Evolutionary conservation across 345 rosid species (phyloP).

Genomic region (Linum trigynum): DNA sequence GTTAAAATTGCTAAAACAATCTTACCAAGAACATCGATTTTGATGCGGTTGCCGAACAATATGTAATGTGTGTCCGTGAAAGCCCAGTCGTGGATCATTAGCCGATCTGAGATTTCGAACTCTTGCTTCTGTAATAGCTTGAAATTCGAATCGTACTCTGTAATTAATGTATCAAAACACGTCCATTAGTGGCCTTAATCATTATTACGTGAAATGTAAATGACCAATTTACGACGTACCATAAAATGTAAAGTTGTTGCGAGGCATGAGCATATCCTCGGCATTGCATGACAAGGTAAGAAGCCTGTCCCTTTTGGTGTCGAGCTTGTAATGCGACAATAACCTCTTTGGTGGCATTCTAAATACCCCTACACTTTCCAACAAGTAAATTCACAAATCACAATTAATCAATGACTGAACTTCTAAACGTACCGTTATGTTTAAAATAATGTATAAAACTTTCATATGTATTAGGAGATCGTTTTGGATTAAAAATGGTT

Average conservation of each 20-base stretch:
- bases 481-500: too few species aligned
- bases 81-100: constrained; percentile 98
- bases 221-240: constrained; percentile 26
- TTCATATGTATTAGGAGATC: too few species aligned
- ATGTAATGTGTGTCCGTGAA: constrained; percentile 70
- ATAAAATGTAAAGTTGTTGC: constrained; percentile 70
- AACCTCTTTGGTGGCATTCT: constrained; percentile 85
- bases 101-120: constrained; percentile 58
- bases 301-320: constrained; percentile 47
- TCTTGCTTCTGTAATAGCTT: constrained; percentile 42
- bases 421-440: too few species aligned
- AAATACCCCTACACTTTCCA: constrained; percentile 43
- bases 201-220: background rate
- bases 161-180: background rate
- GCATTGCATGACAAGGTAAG: constrained; percentile 73
- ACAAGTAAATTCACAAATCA: background rate
- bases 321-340: constrained; percentile 81
- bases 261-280: constrained; percentile 83
- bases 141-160: constrained; percentile 65
- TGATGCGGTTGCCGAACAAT: constrained; percentile 67
- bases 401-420: background rate
- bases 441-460: too few species aligned
- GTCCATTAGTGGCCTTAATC: background rate
- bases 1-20: background rate
- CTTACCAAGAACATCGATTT: constrained; percentile 57